Base-by-base conservation (phyloP, 2,329 filamentous ascomycete genomes). In the Allantophomopsis lycopodina region DNA sequence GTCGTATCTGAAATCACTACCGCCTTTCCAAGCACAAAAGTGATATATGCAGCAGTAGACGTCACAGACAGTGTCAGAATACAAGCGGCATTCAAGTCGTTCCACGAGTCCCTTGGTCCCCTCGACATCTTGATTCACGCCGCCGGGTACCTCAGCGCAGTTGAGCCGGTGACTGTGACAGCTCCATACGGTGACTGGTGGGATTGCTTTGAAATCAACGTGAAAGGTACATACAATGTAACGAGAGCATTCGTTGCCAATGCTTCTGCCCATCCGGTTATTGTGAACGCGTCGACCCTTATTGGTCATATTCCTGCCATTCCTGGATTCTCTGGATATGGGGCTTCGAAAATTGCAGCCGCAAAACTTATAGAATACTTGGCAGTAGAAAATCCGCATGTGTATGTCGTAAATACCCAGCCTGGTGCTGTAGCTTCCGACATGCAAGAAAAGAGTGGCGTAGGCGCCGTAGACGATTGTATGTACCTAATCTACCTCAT, bases 51-150 rank as follows among this genome's bases (percentile, higher is more conserved):
- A 8, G 37, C 7, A 14, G 37, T 14, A 13, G 37, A 39, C 17
- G 3, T 39, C 8, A 12, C 3, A 23, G 23, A 39, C 14, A 7
- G 5, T 13, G 23, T 23, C 20, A 5, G 7, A n/a, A 15, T 10
- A 13, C n/a, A n/a, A 10, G 15, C 15, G 5, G 37, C 23, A n/a
- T 33, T 39, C 37, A 15, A 32, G 13, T n/a, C 12, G n/a, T 7
- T 17, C 14, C 5, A 13, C n/a, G 16, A 14, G 23, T 23, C 21
- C 3, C 34, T 39, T 14, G 37, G 21, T 7, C n/a, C n/a, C 16
- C 11, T 39, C 37, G 37, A 39, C 17, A 23, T 39, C 17, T 28
- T 39, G 5, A 20, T 39, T n/a, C 21, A 34, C 23, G 3, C 14
- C 23, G 37, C 37, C 14, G 37, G 28, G 3, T 33, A 34, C 14